Evolutionary conservation across 176 grass and related monocot genomes (phyloP), one percentile per base, ranked within the genome.

Genomic region (Miscanthus lutarioriparius): DNA sequence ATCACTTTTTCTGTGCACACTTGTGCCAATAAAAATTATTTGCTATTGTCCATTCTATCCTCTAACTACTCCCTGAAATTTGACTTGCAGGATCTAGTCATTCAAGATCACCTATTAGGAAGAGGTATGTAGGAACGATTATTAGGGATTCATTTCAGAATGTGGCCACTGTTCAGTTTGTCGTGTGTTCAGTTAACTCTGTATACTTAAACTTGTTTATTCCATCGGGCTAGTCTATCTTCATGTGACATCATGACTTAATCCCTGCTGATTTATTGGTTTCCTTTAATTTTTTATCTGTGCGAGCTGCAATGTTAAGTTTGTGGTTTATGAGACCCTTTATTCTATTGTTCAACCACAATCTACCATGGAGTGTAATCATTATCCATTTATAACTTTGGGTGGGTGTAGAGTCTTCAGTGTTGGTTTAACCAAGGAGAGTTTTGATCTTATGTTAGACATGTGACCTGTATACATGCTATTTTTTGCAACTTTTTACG

Each of bases 31-130:
- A 58, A 36, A 69, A 56, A 27, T 3, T 47, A 81, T 54, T 2
- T 0, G 4, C 25, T 47, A 58, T 19, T 49, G 7, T 82, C 22
- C 7, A 33, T 87, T 61, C 0, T 75, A 45, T 49, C 19, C 36
- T 69, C 85, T 59, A 78, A 63, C 47, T 17, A 15, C 9, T 67
- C n/a, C 14, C 44, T 79, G 14, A 72, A 67, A 69, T 86, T 36
- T 75, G 22, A 69, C 7, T 63, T 86, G 71, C 83, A 97, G 94
- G 87, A 38, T 97, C 89, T 75, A 97, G 87, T 63, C 81, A 48
- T 63, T 97, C 91, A 86, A 88, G 81, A 76, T 97, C 94, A 33
- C 91, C 94, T 28, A 77, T 86, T 72, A 91, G 85, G 69, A 96
- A 77, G 81, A 89, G 89, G 89, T 89, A 87, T 76, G 63, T 68